Evolutionary conservation across 2,329 filamentous ascomycete species (phyloP), one percentile per base, ranked within the genome.

Genomic region (Colletotrichum echinochloae): DNA sequence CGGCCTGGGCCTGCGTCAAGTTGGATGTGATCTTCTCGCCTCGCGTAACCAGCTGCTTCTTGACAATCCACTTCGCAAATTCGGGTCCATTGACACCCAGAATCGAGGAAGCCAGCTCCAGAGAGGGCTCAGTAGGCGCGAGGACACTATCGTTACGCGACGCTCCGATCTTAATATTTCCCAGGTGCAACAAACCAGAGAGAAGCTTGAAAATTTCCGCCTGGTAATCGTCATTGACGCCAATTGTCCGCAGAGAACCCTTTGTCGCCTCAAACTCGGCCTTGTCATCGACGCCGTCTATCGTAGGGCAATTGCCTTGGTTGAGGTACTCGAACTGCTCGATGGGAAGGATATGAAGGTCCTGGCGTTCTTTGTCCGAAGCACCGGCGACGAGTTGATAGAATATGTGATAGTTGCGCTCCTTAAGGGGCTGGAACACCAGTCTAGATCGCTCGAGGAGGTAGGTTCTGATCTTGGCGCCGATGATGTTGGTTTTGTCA

Each of bases 401-500:
- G 84, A 99, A 99, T 77, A 99, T 95, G 82, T 99, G 96, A 83
- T 99, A 99, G 81, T 99, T 99, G 75, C 96, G 90, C 85, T 99
- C 96, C 84, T 97, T 98, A 73, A 98, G 85, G 51, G 96, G 96
- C 80, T 99, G 96, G 82, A 98, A 99, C 23, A 98, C 96, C 77
- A 99, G 86, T 83, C 96, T 92, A 72, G 96, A 98, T 71, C 96
- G 93, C 81, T 99, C 96, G 54, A 99, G 86, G 74, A 99, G 86
- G 79, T 99, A 99, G 66, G 95, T 98, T 76, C 96, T 89, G 79
- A 99, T 99, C 85, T 97, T 97, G 66, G 96, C 96, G 75, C 96
- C 96, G 78, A 98, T 98, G 77, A 99, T 99, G 80, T 97, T 96
- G 73, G 94, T 97, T 77, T 92, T 89, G 73, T 94, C 90, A 83